Conservation (phyloP, 2,329 filamentous ascomycete species). For the Hypomyces perniciosus region DNA sequence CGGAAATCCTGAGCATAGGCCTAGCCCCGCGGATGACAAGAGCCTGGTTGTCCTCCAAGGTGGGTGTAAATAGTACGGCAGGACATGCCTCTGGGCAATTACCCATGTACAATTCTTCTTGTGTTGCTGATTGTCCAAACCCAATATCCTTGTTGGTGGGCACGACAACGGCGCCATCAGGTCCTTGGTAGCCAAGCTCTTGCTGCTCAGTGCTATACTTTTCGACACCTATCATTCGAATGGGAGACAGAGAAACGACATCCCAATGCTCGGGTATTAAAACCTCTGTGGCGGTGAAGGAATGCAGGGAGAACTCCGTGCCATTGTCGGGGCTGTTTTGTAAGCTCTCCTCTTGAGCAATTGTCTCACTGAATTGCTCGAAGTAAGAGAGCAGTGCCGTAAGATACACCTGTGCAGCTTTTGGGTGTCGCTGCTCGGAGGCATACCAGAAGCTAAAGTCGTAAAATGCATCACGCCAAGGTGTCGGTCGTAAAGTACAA, state of each 20-base stretch:
- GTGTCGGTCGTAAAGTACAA: constrained; percentile 17
- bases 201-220: constrained; percentile 22
- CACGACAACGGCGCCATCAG: constrained; percentile 24
- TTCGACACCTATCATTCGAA: constrained; percentile 16
- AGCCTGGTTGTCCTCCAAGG: constrained; percentile 20
- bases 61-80: constrained; percentile 28
- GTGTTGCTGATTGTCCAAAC: constrained; percentile 31
- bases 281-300: not conserved
- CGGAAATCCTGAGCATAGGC: constrained; percentile 24
- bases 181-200: constrained; percentile 19
- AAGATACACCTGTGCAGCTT: constrained; percentile 26
- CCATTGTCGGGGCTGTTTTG: not conserved
- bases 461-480: constrained; percentile 22
- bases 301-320: constrained; percentile 21
- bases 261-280: not conserved
- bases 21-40: constrained; percentile 24
- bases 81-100: constrained; percentile 30
- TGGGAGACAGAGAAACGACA: constrained; percentile 6
- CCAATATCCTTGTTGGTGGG: constrained; percentile 30
- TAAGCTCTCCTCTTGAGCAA: constrained; percentile 2
- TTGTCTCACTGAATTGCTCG: constrained; percentile 11
- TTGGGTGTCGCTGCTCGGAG: constrained; percentile 25
- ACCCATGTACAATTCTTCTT: constrained; percentile 31
- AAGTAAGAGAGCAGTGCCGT: constrained; percentile 26
- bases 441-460: constrained; percentile 30